Percentiles rank a stretch among this genome's conserved stretches.
Evolutionary conservation across 2,329 filamentous ascomycete genomes (phyloP).

Genomic region (Rutstroemia sp.): DNA sequence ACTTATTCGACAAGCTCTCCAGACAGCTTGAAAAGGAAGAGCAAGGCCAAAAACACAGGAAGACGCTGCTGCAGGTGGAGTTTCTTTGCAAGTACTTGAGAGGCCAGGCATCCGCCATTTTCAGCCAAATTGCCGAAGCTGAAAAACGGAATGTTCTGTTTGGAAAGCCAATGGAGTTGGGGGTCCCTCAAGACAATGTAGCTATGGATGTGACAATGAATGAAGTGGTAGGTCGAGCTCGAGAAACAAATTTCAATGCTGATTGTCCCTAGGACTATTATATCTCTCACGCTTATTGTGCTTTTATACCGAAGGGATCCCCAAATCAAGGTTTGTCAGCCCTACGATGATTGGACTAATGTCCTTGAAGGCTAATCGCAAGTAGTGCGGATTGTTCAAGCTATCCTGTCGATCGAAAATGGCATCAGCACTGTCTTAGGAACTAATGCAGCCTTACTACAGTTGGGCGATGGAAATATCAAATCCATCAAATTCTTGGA

Average conservation of each 20-base stretch:
- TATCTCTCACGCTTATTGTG: conserved; percentile 16
- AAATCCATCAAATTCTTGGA: conserved; percentile 28
- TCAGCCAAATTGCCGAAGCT: conserved; percentile 61
- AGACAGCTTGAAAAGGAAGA: conserved; percentile 27
- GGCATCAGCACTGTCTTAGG: conserved; percentile 24
- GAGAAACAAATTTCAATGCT: background rate
- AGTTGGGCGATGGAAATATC: conserved; percentile 25
- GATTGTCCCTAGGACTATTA: conserved; percentile 14
- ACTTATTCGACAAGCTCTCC: conserved; percentile 40
- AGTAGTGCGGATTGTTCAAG: conserved; percentile 25
- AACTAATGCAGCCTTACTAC: conserved; percentile 17
- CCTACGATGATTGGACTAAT: background rate
- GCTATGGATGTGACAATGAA: conserved; percentile 25
- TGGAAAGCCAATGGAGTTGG: conserved; percentile 38
- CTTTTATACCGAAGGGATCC: conserved; percentile 20
- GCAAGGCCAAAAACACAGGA: conserved; percentile 32
- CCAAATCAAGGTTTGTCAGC: conserved; percentile 18
- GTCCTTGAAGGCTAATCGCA: background rate
- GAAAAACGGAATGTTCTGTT: conserved; percentile 63
- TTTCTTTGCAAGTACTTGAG: conserved; percentile 55
- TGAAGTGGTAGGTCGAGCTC: conserved; percentile 14
- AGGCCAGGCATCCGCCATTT: conserved; percentile 51
- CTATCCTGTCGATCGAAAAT: conserved; percentile 24
- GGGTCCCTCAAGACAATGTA: conserved; percentile 11
- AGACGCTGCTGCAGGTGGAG: conserved; percentile 52